Percentiles rank a stretch among this genome's conserved stretches.
phyloP scores from a whole-genome alignment of 1,284 basidiomycete species.

The Tetrapyrgos nigripes region DNA sequence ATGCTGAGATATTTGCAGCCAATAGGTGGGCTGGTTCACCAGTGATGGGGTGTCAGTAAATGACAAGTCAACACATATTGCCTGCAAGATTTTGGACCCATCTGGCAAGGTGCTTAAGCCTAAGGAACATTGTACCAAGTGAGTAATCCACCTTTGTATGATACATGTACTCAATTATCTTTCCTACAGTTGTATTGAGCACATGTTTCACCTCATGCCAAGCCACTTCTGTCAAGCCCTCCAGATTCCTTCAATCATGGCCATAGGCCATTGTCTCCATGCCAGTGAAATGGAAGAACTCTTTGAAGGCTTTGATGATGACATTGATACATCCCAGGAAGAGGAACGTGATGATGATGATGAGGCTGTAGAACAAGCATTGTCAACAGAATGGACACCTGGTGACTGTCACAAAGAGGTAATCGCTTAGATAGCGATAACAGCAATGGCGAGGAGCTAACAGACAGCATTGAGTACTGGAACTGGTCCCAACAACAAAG shows the following conservation, averaged over 20 bases:
- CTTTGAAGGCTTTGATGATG: slow-evolving; percentile 20
- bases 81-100: neutral
- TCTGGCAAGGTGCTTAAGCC: neutral
- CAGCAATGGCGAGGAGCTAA: no score
- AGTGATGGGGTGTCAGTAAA: neutral
- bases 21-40: neutral
- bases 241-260: neutral
- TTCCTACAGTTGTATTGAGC: neutral
- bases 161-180: neutral
- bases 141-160: neutral
- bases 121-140: neutral
- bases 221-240: neutral
- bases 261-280: neutral
- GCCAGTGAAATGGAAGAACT: no score
- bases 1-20: neutral
- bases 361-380: no score
- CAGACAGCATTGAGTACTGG: no score
- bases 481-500: no score
- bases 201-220: neutral
- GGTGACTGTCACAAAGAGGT: no score
- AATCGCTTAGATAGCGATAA: no score
- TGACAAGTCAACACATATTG: neutral
- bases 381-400: no score
- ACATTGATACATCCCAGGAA: slow-evolving; percentile 17
- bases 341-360: slow-evolving; percentile 2